Base-by-base conservation (phyloP, 208 protist genomes). In the Leishmania aethiopica region DNA sequence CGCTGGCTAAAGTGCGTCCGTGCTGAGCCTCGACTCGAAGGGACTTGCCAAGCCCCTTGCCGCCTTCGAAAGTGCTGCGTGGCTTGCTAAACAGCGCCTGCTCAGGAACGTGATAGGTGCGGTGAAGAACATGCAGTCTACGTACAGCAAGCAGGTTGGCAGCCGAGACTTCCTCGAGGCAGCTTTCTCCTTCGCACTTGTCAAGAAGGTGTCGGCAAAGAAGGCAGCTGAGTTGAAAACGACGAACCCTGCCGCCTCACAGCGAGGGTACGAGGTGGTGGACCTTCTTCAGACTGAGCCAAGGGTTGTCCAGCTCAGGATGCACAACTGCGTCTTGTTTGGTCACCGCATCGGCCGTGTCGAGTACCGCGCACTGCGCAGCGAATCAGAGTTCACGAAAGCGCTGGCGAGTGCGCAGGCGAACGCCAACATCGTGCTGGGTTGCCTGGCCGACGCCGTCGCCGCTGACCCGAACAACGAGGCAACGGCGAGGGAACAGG, bases 61-160 rank as follows among this genome's bases (percentile, higher is more conserved):
- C 22, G 77, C 88, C 37, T 87, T 91, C n/a, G 85, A 89, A 42
- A 85, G 85, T 40, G 81, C 88, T 19, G 59, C 85, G 60, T 91
- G 85, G 85, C 79, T 87, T n/a, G 83, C 83, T 10, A 80, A 83
- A 55, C 88, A 88, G 70, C 80, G 79, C 32, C 71, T 86, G 49
- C 59, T 86, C 49, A 37, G 82, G 72, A 82, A 82, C 55, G 28
- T 86, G 0, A 37, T 82, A 35, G 3, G 13, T 6, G 45, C 28
- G 22, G 82, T 79, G 66, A 64, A 80, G 55, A 78, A 82, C 73
- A 85, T 79, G 77, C 82, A 80, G 55, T 40, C 51, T 28, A 79
- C 76, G 53, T 82, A 86, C 78, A 40, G 49, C 53, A 69, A 69
- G 55, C 45, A 79, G 49, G 62, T 47, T 57, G 45, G 73, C n/a